Conservation (phyloP, 1,284 basidiomycete genomes). For the Xerocomus minutiporus region DNA sequence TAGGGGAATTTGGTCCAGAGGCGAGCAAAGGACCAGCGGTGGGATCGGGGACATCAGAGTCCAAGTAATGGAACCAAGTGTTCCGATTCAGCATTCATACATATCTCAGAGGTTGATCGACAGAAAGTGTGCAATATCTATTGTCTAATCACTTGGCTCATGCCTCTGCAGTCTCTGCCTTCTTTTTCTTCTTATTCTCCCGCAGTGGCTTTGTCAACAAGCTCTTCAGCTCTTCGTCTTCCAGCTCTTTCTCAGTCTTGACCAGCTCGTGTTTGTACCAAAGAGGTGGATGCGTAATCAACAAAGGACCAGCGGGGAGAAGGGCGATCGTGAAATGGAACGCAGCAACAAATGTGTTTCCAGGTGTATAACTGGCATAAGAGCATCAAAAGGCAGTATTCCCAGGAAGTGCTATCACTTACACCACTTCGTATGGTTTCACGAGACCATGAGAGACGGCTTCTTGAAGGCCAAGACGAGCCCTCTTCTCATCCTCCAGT, state of each 20-base stretch:
- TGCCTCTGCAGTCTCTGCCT: constrained; percentile 38
- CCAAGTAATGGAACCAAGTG: constrained; percentile 7
- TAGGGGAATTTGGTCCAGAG: constrained; percentile 70
- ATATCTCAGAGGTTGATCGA: constrained; percentile 12
- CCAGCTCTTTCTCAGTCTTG: constrained; percentile 84
- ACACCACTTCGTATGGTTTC: constrained; percentile 89
- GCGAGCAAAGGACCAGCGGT: constrained; percentile 34
- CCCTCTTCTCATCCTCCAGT: constrained; percentile 93
- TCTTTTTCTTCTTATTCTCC: constrained; percentile 90
- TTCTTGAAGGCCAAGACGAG: constrained; percentile 93
- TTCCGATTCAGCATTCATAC: constrained; percentile 8
- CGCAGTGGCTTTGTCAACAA: constrained; percentile 77
- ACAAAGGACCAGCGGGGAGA: constrained; percentile 75
- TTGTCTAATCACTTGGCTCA: constrained; percentile 33
- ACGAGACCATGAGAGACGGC: constrained; percentile 90
- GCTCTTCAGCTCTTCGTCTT: constrained; percentile 81
- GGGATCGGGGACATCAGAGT: background rate
- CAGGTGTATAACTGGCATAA: constrained; percentile 64
- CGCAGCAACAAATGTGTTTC: constrained; percentile 79
- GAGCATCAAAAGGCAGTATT: constrained; percentile 6
- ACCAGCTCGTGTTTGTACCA: constrained; percentile 94
- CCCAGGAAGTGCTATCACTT: constrained; percentile 32
- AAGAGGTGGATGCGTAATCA: constrained; percentile 81
- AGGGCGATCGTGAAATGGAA: constrained; percentile 96
- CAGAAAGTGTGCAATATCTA: constrained; percentile 18